These are phyloP conservation scores for Daphne laureola DNA, from an alignment of 441 rosid species.

Conservation along the genomic window DNA sequence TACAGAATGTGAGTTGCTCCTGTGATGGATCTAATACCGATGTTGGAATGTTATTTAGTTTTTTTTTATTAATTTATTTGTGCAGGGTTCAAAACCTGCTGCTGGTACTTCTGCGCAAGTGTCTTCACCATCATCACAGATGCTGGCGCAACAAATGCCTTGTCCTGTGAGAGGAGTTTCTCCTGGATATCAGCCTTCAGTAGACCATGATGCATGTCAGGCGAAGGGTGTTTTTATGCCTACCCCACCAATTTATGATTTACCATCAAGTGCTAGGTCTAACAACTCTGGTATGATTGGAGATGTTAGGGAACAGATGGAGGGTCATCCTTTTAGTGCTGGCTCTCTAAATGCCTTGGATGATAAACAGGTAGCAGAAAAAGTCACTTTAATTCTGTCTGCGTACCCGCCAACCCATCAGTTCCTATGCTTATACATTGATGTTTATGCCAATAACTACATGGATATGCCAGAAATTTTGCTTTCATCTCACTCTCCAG, in stretches of 20 bases:
- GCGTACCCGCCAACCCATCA: constrained; percentile 4
- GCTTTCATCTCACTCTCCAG: constrained; percentile 9
- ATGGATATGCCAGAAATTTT: not conserved
- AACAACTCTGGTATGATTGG: constrained; percentile 53
- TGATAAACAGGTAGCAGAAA: constrained; percentile 69
- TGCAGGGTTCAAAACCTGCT: constrained; percentile 66
- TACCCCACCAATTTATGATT: constrained; percentile 53
- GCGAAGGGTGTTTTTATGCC: constrained; percentile 80
- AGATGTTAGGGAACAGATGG: constrained; percentile 48
- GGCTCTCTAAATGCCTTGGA: constrained; percentile 45
- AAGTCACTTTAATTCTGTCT: constrained; percentile 4
- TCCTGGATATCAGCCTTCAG: constrained; percentile 45
- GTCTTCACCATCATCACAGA: constrained; percentile 55
- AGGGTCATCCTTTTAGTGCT: constrained; percentile 34
- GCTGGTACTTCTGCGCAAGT: constrained; percentile 47
- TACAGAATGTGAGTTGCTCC: constrained; percentile 1
- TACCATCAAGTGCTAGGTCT: constrained; percentile 31
- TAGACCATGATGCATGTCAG: constrained; percentile 61
- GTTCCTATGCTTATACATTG: not conserved
- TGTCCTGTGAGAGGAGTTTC: constrained; percentile 55
- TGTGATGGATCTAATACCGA: not conserved
- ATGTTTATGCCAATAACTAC: constrained; percentile 1
- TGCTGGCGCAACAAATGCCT: constrained; percentile 52
- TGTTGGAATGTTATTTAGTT: constrained; percentile 11
- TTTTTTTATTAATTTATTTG: constrained; percentile 9